phyloP scores from a whole-genome alignment of 2,329 filamentous ascomycete species.

The Lachnellula occidentalis region DNA sequence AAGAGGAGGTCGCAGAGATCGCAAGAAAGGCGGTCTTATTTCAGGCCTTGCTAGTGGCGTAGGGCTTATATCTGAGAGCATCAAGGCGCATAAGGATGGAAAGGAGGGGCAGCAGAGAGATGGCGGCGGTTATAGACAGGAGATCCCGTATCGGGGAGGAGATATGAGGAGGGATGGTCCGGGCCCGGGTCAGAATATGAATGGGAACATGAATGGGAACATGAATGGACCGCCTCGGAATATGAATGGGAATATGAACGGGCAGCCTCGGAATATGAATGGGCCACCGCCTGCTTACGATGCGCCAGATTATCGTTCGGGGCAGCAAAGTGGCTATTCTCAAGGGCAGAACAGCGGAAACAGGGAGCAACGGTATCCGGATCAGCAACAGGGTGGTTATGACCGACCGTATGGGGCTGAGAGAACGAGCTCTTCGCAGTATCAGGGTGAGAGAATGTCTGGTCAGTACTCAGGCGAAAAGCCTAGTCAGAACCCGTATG shows the following conservation, averaged over 20 bases:
- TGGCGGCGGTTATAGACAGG: background rate
- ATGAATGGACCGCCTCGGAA: too few species aligned
- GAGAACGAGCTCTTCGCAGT: background rate
- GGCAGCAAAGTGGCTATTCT: background rate
- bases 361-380: background rate
- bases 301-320: background rate
- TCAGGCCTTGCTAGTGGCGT: constrained; percentile 3
- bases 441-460: background rate
- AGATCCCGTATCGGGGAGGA: background rate
- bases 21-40: background rate
- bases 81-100: background rate
- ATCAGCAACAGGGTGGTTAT: background rate
- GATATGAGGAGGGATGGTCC: background rate
- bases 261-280: background rate
- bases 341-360: background rate
- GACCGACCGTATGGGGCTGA: background rate
- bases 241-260: background rate
- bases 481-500: too few species aligned
- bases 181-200: background rate
- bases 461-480: too few species aligned
- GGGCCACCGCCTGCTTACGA: background rate
- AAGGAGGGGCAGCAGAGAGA: background rate
- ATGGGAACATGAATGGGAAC: too few species aligned
- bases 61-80: constrained; percentile 3
- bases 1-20: background rate